Percentiles rank a stretch among this genome's conserved stretches.
phyloP scores from a whole-genome alignment of 768 basidiomycete genomes.

The Pilatotrama ljubarskyi region DNA sequence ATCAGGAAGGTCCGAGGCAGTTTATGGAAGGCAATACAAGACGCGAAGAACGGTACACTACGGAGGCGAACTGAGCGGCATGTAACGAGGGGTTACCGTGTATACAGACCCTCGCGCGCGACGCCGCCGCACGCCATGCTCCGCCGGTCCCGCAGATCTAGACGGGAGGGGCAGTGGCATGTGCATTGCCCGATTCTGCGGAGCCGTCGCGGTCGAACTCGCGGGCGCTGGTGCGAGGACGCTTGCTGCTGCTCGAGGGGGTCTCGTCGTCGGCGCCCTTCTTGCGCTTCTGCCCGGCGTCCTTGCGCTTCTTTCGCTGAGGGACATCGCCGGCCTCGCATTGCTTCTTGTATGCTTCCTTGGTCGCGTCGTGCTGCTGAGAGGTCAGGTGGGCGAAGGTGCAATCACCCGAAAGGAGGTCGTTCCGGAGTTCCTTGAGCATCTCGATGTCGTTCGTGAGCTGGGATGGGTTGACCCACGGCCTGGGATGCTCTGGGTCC shows the following conservation, averaged over 20 bases:
- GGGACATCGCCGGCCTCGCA: neutral
- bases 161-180: no score
- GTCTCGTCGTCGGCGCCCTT: neutral
- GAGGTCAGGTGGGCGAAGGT: neutral
- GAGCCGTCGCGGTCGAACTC: neutral
- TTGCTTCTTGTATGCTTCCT: neutral
- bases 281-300: neutral
- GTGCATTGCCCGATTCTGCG: neutral
- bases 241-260: neutral
- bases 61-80: no score
- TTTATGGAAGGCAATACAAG: no score
- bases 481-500: neutral
- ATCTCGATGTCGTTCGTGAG: neutral
- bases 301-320: neutral
- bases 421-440: neutral
- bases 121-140: no score
- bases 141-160: no score
- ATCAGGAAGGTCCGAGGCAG: no score
- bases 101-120: no score
- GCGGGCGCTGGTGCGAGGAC: neutral
- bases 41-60: no score
- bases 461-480: neutral
- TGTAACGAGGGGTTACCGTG: no score
- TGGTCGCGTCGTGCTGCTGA: neutral
- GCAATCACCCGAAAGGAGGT: neutral